A percentile compares a stretch with the other conserved stretches of the same genome.
Conservation (phyloP, 108 stramenopile species). For the Halocafeteria seosinensis region DNA sequence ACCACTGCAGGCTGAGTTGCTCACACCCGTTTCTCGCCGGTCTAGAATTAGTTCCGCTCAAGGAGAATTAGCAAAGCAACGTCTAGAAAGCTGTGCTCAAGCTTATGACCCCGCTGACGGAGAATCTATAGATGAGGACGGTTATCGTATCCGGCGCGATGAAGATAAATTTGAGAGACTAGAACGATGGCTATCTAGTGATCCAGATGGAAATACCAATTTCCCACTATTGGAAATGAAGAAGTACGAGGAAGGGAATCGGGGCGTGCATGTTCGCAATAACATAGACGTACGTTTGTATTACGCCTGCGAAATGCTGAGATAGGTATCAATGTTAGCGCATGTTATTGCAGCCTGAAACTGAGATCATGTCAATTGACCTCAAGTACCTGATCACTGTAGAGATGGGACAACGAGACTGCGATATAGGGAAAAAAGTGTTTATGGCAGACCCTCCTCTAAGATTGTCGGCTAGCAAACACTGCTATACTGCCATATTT, state of each 20-base stretch:
- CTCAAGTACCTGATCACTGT: constrained; percentile 85
- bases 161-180: not conserved
- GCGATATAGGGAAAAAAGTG: constrained; percentile 62
- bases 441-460: constrained; percentile 35
- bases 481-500: constrained; percentile 90
- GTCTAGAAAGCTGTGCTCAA: no score
- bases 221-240: not conserved
- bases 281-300: not conserved
- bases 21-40: no score
- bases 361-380: constrained; percentile 59
- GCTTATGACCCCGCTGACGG: no score
- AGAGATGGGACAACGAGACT: constrained; percentile 86
- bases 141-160: not conserved
- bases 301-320: not conserved
- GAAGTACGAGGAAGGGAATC: not conserved
- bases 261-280: not conserved
- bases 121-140: not conserved
- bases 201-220: not conserved
- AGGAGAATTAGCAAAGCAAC: no score
- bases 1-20: no score
- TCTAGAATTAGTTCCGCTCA: no score
- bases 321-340: not conserved
- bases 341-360: not conserved
- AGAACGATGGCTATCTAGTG: not conserved
- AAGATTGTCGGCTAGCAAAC: constrained; percentile 91